Conservation (phyloP, 352 stramenopile species). For the Globisporangium emineosum region DNA sequence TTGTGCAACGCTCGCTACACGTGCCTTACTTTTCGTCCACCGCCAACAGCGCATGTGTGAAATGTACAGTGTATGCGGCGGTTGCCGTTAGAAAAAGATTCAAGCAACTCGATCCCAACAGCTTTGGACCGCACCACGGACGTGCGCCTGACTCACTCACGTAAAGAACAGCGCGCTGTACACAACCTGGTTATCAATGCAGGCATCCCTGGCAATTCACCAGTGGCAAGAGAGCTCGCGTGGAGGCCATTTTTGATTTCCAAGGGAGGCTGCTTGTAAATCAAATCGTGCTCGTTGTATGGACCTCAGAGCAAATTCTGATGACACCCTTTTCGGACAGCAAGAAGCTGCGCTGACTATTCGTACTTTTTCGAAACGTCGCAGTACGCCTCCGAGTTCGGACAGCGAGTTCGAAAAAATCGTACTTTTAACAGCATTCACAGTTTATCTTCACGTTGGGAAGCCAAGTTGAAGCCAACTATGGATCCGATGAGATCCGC, state of each 20-base stretch:
- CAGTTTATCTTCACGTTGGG: background rate
- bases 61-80: too few relatives aligned
- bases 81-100: background rate
- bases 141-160: background rate
- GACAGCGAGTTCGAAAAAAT: background rate
- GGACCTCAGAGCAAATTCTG: too few relatives aligned
- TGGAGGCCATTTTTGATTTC: too few relatives aligned
- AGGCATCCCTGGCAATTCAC: too few relatives aligned
- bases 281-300: too few relatives aligned
- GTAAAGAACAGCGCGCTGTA: background rate
- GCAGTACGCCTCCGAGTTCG: background rate
- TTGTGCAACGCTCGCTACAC: background rate
- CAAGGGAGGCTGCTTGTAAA: too few relatives aligned
- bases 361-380: background rate
- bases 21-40: background rate
- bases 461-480: constrained; percentile 5
- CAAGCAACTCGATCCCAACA: background rate
- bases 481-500: too few relatives aligned
- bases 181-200: background rate
- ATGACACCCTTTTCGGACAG: background rate
- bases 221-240: too few relatives aligned
- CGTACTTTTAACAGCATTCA: background rate
- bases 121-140: too few relatives aligned
- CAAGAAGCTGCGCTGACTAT: background rate
- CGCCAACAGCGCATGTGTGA: background rate